phyloP scores from a whole-genome alignment of 176 grass and related monocot genomes.

The Avena sativa region DNA sequence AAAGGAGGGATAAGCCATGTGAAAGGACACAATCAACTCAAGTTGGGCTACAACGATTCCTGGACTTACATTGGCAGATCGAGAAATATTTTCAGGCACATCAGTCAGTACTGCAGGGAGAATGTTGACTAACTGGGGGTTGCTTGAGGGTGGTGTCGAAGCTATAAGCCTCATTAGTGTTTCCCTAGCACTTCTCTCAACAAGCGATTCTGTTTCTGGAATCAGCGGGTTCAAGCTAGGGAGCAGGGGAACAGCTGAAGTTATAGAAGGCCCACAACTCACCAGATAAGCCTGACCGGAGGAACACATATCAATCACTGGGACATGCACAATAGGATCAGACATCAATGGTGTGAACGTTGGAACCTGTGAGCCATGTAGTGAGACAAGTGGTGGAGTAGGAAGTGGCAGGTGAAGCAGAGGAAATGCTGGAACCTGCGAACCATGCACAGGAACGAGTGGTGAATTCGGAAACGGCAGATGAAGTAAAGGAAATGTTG shows the following conservation, averaged over 20 bases:
- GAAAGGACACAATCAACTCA: neutral
- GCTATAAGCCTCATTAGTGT: slow-evolving; percentile 87
- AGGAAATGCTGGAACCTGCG: slow-evolving; percentile 75
- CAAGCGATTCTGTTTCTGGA: slow-evolving; percentile 66
- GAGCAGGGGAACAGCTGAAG: slow-evolving; percentile 66
- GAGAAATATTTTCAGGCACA: slow-evolving; percentile 45
- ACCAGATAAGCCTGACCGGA: slow-evolving; percentile 87
- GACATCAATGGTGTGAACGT: slow-evolving; percentile 89
- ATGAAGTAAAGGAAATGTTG: slow-evolving; percentile 54
- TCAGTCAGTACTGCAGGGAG: slow-evolving; percentile 48
- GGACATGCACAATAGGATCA: slow-evolving; percentile 95
- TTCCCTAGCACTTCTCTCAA: slow-evolving; percentile 88
- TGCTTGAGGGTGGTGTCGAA: slow-evolving; percentile 53
- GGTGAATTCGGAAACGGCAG: slow-evolving; percentile 52
- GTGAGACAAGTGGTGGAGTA: slow-evolving; percentile 63
- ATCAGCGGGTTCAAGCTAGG: slow-evolving; percentile 70
- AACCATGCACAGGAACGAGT: slow-evolving; percentile 63
- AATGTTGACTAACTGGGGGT: slow-evolving; percentile 59
- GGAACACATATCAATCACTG: slow-evolving; percentile 87
- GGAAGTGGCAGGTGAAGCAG: slow-evolving; percentile 59
- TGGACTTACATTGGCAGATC: slow-evolving; percentile 51
- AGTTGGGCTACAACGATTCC: neutral
- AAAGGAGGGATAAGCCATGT: slow-evolving; percentile 23
- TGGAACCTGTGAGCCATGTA: slow-evolving; percentile 75
- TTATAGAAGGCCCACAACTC: slow-evolving; percentile 79